Evolutionary conservation across 2,329 filamentous ascomycete species (phyloP), one percentile per base, ranked within the genome.

Genomic region (Pestalotiopsis sp.): DNA sequence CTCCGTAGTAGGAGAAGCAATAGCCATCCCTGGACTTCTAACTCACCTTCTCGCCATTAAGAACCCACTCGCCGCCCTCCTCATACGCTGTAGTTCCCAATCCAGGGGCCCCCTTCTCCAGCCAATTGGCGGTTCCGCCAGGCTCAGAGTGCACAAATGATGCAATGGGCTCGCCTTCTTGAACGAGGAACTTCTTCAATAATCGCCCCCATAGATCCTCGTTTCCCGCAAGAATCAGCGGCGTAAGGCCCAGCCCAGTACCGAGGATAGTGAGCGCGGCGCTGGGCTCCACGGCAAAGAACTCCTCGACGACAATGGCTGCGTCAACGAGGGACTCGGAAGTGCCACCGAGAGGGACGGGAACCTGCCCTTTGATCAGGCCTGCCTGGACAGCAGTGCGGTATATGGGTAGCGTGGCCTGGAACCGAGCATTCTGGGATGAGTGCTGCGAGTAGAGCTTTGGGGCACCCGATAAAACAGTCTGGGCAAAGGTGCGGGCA

Each of bases 101-200:
- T 0, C 87, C 86, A 3, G 76, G 76, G 0, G 79, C 84, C 1
- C 85, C 86, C 59, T 80, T 81, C 72, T 87, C 84, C 12, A 87
- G 74, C 73, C 80, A 86, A 73, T 89, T 88, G 5, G 86, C 84
- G 13, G 83, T 83, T 0, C 86, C 86, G 1, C 77, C 79, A 0
- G 86, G 86, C 74, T 89, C 86, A 36, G 83, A 85, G 72, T 84
- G 84, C 3, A 86, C 84, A 13, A 89, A 77, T 69, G 82, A 84
- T 0, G 86, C 86, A 61, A 89, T 70, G 0, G 84, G 84, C 9
- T 83, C 78, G 0, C 83, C 85, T 25, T 82, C 76, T 0, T 77
- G 76, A 25, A 70, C 76, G 25, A 87, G 74, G 67, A 87, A 88
- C 3, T 84, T 84, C 62, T 76, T 76, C n/a, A 88, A 72, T 59